Evolutionary conservation across 2,329 filamentous ascomycete species (phyloP).

Genomic region (Aspergillus pseudoglaucus): DNA sequence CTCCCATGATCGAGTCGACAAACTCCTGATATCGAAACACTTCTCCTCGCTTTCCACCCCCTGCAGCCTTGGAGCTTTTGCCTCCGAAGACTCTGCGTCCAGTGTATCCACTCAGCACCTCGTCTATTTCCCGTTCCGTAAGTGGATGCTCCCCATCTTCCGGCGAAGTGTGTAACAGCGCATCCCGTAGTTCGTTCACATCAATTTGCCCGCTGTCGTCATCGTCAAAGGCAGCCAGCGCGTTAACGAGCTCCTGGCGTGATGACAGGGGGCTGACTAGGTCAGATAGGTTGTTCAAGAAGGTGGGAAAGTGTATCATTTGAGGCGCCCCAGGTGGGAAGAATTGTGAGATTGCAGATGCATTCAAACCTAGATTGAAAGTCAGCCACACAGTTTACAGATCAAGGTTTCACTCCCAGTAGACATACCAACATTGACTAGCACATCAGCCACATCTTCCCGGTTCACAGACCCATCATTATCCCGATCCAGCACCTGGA

Average conservation of each 20-base stretch:
- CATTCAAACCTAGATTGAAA: slow-evolving; percentile 59
- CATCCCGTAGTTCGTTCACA: slow-evolving; percentile 71
- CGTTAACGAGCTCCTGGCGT: slow-evolving; percentile 72
- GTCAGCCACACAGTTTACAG: slow-evolving; percentile 1
- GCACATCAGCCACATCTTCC: slow-evolving; percentile 80
- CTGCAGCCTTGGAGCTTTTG: slow-evolving; percentile 29
- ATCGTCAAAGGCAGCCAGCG: slow-evolving; percentile 91
- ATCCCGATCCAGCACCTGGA: slow-evolving; percentile 85
- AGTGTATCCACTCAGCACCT: slow-evolving; percentile 79
- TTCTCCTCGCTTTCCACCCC: slow-evolving; percentile 62
- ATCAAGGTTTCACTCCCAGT: background rate
- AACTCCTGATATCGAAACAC: slow-evolving; percentile 95
- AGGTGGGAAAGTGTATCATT: slow-evolving; percentile 75
- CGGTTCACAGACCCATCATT: slow-evolving; percentile 76
- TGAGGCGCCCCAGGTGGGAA: slow-evolving; percentile 68
- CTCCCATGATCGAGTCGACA: slow-evolving; percentile 62
- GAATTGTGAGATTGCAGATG: slow-evolving; percentile 69
- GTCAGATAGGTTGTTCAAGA: slow-evolving; percentile 73
- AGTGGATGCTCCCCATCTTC: slow-evolving; percentile 62
- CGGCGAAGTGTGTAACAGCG: slow-evolving; percentile 72
- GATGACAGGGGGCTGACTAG: slow-evolving; percentile 69
- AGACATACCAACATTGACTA: slow-evolving; percentile 67
- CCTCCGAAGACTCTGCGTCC: slow-evolving; percentile 75
- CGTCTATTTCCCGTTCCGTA: slow-evolving; percentile 70
- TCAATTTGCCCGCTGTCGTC: slow-evolving; percentile 93